Percentiles rank a stretch among this genome's conserved stretches.
Conservation (phyloP, 306 rosid genomes). For the Abrus precatorius region DNA sequence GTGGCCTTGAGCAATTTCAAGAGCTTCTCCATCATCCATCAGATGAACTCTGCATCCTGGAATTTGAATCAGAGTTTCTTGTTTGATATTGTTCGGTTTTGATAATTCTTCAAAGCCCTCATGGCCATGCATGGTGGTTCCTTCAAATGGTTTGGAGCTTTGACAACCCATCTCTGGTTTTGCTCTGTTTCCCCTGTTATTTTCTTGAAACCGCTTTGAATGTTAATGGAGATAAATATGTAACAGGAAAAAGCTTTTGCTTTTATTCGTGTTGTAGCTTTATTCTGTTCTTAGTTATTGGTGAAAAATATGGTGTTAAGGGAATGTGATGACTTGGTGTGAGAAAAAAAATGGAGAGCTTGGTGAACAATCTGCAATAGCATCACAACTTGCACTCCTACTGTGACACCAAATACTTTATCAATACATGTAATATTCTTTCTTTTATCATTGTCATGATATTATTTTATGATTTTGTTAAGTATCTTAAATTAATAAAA, state of each 20-base stretch:
- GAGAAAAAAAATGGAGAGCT: constrained; percentile 44
- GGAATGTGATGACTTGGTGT: constrained; percentile 49
- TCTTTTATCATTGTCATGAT: not conserved
- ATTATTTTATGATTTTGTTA: not conserved
- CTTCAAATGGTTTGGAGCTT: constrained; percentile 41
- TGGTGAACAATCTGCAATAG: constrained; percentile 45
- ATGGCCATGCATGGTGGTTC: not conserved
- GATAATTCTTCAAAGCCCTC: constrained; percentile 20
- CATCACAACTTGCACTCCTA: constrained; percentile 29
- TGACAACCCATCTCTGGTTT: constrained; percentile 65
- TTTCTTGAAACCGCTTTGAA: constrained; percentile 41
- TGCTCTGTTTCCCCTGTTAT: constrained; percentile 34
- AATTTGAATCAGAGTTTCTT: constrained; percentile 66
- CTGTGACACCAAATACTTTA: constrained; percentile 15
- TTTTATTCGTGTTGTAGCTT: constrained; percentile 48
- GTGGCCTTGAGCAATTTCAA: constrained; percentile 70
- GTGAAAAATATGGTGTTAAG: constrained; percentile 29
- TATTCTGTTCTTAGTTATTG: constrained; percentile 56
- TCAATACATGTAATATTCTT: constrained; percentile 31
- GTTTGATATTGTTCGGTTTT: constrained; percentile 50
- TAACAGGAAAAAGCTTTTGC: constrained; percentile 27
- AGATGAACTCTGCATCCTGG: constrained; percentile 81
- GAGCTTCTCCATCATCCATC: constrained; percentile 80
- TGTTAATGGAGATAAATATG: constrained; percentile 23
- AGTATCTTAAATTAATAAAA: no score